phyloP scores from a whole-genome alignment of 164 flowering plant genomes.

The grape (Vitis vinifera) region ASM3070453v1 NC_081812.1:16454001-16454500 shows the following conservation, averaged over 20 bases:
- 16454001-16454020: not conserved
- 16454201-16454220: constrained; percentile 39
- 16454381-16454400: constrained; percentile 32
- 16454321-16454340: constrained; percentile 30
- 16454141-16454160: constrained; percentile 9
- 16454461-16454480: constrained; percentile 30
- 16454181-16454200: constrained; percentile 32
- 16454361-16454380: constrained; percentile 41
- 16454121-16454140: constrained; percentile 27
- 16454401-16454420: constrained; percentile 37
- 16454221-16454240: constrained; percentile 42
- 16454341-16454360: constrained; percentile 45
- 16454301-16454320: constrained; percentile 48
- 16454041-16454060: constrained; percentile 22
- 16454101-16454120: constrained; percentile 14
- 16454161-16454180: constrained; percentile 27
- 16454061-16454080: constrained; percentile 27
- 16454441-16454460: constrained; percentile 28
- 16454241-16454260: constrained; percentile 47
- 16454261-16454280: constrained; percentile 44
- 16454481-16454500: constrained; percentile 13
- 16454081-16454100: constrained; percentile 28
- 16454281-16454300: constrained; percentile 36
- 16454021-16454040: constrained; percentile 3
- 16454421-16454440: constrained; percentile 21